A percentile compares a stretch with the other conserved stretches of the same genome.
These are phyloP conservation scores for Sonneratia caseolaris DNA, from an alignment of 345 rosid genomes.

Conservation along the genomic window DNA sequence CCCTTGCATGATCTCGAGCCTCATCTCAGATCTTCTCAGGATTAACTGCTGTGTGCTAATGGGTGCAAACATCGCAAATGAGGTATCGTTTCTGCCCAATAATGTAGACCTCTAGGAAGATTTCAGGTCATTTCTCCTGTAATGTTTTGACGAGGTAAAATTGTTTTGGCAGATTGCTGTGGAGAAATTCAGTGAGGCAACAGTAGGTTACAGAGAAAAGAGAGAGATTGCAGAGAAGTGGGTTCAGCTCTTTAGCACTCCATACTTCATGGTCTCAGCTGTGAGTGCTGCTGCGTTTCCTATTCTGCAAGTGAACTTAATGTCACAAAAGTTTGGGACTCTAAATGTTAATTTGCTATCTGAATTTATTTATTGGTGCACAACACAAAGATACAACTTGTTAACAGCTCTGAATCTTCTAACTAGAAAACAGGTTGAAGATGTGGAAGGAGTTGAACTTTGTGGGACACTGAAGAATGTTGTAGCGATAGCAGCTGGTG, in stretches of 20 bases:
- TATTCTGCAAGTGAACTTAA: neutral
- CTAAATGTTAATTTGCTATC: neutral
- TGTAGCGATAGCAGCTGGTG: constrained; percentile 92
- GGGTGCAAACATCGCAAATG: constrained; percentile 97
- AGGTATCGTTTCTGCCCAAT: constrained; percentile 27
- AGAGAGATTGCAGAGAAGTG: constrained; percentile 65
- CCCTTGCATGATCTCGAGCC: constrained; percentile 83
- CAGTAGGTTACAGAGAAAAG: constrained; percentile 70
- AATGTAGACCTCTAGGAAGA: neutral
- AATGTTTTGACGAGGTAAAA: neutral
- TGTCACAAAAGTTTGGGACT: neutral
- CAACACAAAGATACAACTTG: neutral
- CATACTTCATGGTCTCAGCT: constrained; percentile 78
- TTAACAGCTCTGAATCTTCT: neutral
- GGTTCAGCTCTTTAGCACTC: constrained; percentile 79
- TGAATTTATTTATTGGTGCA: neutral
- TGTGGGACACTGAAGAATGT: constrained; percentile 96
- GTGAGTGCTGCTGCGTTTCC: constrained; percentile 28
- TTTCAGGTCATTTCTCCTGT: constrained; percentile 6
- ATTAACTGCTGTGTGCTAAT: constrained; percentile 79
- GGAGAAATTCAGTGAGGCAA: constrained; percentile 94
- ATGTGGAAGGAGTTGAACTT: constrained; percentile 91
- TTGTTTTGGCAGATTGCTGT: constrained; percentile 57
- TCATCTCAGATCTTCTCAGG: constrained; percentile 63
- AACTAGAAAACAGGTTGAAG: constrained; percentile 45